phyloP scores from a whole-genome alignment of 768 basidiomycete genomes.

The Suillus subalutaceus region DNA sequence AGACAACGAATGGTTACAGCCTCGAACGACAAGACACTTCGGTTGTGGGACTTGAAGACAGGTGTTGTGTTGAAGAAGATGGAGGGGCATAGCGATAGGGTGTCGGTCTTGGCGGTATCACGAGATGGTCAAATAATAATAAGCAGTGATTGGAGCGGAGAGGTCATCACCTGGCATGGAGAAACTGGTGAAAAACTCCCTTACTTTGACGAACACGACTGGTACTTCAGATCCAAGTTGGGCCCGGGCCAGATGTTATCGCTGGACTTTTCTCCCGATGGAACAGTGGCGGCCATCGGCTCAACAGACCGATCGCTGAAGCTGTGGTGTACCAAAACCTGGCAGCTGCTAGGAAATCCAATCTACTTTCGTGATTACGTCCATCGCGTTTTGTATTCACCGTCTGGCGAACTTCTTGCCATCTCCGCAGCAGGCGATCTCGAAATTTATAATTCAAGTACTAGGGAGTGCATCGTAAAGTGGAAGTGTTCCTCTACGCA shows the following conservation, averaged over 20 bases:
- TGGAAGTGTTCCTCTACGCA: neutral
- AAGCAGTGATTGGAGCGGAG: neutral
- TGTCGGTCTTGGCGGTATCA: neutral
- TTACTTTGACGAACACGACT: no score
- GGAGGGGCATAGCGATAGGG: neutral
- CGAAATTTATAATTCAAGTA: neutral
- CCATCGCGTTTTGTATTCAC: neutral
- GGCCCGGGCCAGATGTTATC: neutral
- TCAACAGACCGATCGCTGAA: neutral
- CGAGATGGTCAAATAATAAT: neutral
- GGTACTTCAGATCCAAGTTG: no score
- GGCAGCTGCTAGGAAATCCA: neutral
- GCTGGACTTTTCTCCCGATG: neutral
- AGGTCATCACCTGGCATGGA: neutral
- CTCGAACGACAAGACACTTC: neutral
- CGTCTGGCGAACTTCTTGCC: neutral
- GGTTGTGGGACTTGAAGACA: neutral
- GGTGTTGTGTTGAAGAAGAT: constrained; percentile 2
- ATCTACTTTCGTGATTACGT: neutral
- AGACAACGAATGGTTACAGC: neutral
- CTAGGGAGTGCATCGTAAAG: neutral
- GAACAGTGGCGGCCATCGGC: neutral
- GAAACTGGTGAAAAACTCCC: neutral
- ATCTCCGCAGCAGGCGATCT: neutral
- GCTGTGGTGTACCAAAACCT: neutral